Conservation (phyloP, 192 early-diverging fungal genomes). For the Backusella australiensis region DNA sequence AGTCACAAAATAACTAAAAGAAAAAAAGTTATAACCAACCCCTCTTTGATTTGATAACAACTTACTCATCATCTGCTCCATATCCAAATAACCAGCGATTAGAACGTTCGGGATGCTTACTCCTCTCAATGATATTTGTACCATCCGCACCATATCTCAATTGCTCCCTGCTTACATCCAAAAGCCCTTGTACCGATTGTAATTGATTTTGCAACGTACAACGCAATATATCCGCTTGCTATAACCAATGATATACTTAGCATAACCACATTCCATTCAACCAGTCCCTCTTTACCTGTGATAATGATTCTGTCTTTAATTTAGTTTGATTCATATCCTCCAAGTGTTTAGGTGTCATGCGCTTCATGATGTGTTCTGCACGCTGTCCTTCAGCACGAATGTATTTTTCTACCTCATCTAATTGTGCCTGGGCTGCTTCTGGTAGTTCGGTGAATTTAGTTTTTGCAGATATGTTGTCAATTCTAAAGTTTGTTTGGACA, state of each 20-base stretch:
- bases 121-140: slow-evolving; percentile 21
- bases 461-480: slow-evolving; percentile 19
- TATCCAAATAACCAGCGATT: slow-evolving; percentile 31
- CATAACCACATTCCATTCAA: neutral
- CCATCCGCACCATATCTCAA: slow-evolving; percentile 24
- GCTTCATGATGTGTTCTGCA: slow-evolving; percentile 28
- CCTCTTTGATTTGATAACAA: neutral
- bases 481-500: slow-evolving; percentile 23
- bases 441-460: slow-evolving; percentile 32
- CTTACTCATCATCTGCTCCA: slow-evolving; percentile 29
- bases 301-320: slow-evolving; percentile 7
- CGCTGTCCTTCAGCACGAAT: slow-evolving; percentile 23
- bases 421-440: slow-evolving; percentile 24
- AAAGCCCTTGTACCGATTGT: slow-evolving; percentile 11
- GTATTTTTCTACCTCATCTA: slow-evolving; percentile 31
- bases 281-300: slow-evolving; percentile 10
- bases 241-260: neutral
- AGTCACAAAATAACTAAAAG: slow-evolving; percentile 24
- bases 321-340: slow-evolving; percentile 15
- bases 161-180: slow-evolving; percentile 22
- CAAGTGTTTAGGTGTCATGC: slow-evolving; percentile 16
- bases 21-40: neutral
- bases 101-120: slow-evolving; percentile 17
- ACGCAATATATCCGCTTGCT: slow-evolving; percentile 28
- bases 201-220: slow-evolving; percentile 19